These are phyloP conservation scores for Colletotrichum sp. DNA, from an alignment of 2,329 filamentous ascomycete species.

Conservation along the genomic window DNA sequence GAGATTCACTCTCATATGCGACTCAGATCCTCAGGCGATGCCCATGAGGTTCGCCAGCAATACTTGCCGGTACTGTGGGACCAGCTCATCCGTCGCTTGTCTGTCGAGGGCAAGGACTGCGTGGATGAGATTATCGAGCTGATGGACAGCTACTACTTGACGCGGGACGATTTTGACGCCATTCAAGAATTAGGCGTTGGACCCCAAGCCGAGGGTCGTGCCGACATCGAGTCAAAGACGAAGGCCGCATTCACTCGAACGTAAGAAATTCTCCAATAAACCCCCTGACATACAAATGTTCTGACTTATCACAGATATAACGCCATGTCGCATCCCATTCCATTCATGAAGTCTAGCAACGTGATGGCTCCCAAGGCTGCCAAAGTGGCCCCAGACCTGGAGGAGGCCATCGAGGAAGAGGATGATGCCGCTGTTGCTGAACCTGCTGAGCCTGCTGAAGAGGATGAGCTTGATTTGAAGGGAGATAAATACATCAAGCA, in stretches of 20 bases:
- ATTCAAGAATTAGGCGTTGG: slow-evolving; percentile 92
- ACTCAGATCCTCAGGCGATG: slow-evolving; percentile 85
- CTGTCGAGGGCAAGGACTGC: slow-evolving; percentile 80
- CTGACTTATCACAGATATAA: slow-evolving; percentile 71
- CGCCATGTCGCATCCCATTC: slow-evolving; percentile 81
- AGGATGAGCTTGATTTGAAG: slow-evolving; percentile 81
- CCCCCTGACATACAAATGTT: neutral
- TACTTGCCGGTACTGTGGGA: slow-evolving; percentile 91
- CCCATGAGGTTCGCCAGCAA: slow-evolving; percentile 92
- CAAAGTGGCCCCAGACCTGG: slow-evolving; percentile 86
- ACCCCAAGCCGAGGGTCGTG: slow-evolving; percentile 74
- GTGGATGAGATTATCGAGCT: slow-evolving; percentile 86
- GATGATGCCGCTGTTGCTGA: slow-evolving; percentile 73
- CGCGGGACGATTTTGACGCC: slow-evolving; percentile 91
- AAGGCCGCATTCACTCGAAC: slow-evolving; percentile 89
- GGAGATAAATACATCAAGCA: slow-evolving; percentile 97
- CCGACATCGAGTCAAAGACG: slow-evolving; percentile 83
- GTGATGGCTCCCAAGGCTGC: slow-evolving; percentile 74
- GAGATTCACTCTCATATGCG: slow-evolving; percentile 99
- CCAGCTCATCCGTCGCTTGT: slow-evolving; percentile 75
- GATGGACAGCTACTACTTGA: slow-evolving; percentile 97
- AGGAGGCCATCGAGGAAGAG: slow-evolving; percentile 94
- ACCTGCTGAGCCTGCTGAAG: slow-evolving; percentile 67
- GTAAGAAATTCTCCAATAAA: slow-evolving; percentile 56
- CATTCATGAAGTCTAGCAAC: slow-evolving; percentile 93